These are phyloP conservation scores for Rhodotorula sp. DNA, from an alignment of 1,284 basidiomycete species.

Conservation along the genomic window DNA sequence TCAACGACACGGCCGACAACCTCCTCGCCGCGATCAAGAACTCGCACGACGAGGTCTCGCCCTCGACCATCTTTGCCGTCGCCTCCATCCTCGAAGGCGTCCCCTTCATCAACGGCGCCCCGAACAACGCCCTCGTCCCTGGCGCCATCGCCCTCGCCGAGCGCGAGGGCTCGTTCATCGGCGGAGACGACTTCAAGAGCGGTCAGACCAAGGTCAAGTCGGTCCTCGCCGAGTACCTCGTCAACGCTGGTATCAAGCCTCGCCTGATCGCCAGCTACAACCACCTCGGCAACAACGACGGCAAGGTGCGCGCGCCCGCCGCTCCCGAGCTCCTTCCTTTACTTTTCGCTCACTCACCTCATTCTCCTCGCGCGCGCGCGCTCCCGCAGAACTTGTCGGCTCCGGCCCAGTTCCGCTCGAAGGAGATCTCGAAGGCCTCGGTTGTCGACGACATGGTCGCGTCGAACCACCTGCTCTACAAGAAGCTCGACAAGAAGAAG, in stretches of 20 bases:
- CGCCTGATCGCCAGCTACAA: slow-evolving; percentile 68
- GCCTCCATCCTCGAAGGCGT: slow-evolving; percentile 92
- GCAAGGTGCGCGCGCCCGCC: slow-evolving; percentile 49
- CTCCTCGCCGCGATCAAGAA: slow-evolving; percentile 76
- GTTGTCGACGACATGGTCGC: slow-evolving; percentile 98
- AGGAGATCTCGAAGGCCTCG: slow-evolving; percentile 71
- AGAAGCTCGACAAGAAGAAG: slow-evolving; percentile 57
- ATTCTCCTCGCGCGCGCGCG: too few relatives aligned
- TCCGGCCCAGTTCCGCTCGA: slow-evolving; percentile 88
- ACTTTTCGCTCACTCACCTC: background rate
- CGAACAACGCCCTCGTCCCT: slow-evolving; percentile 99
- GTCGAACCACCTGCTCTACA: slow-evolving; percentile 85
- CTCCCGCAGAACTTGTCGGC: slow-evolving; percentile 4
- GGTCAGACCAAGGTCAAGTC: slow-evolving; percentile 53
- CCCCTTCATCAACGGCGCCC: slow-evolving; percentile 65
- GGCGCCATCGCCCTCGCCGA: slow-evolving; percentile 92
- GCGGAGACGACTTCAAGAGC: slow-evolving; percentile 92
- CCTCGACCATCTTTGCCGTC: slow-evolving; percentile 92
- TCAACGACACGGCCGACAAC: slow-evolving; percentile 93
- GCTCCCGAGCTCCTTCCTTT: background rate
- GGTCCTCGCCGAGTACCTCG: slow-evolving; percentile 92
- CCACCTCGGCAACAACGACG: slow-evolving; percentile 98
- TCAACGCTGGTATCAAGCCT: slow-evolving; percentile 92
- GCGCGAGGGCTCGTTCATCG: slow-evolving; percentile 85
- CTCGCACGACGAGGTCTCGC: slow-evolving; percentile 89